Conservation (phyloP, 371 early-diverging fungal genomes). For the Scutellospora calospora region DNA sequence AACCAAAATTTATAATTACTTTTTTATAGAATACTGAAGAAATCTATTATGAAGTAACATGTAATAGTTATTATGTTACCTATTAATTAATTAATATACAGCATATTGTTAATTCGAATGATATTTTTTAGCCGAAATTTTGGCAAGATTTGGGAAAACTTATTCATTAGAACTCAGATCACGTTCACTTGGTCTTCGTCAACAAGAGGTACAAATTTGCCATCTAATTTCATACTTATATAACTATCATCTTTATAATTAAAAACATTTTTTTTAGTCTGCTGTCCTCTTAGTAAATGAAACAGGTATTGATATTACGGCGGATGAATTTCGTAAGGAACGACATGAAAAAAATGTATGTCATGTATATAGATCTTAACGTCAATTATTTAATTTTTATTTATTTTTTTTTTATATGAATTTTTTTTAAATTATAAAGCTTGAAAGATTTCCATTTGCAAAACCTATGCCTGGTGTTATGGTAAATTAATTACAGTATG, state of each 20-base stretch:
- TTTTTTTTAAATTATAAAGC: slow-evolving; percentile 46
- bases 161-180: slow-evolving; percentile 85
- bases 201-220: slow-evolving; percentile 60
- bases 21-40: slow-evolving; percentile 80
- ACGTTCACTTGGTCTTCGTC: slow-evolving; percentile 82
- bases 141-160: slow-evolving; percentile 70
- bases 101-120: not conserved
- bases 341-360: slow-evolving; percentile 60
- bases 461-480: slow-evolving; percentile 77
- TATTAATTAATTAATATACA: not conserved
- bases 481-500: slow-evolving; percentile 46
- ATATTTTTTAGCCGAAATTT: slow-evolving; percentile 60
- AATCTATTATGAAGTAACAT: slow-evolving; percentile 87
- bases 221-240: not conserved
- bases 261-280: slow-evolving; percentile 55
- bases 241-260: not conserved
- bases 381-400: not conserved
- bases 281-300: slow-evolving; percentile 74
- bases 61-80: slow-evolving; percentile 32
- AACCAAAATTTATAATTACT: slow-evolving; percentile 38
- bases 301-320: slow-evolving; percentile 74
- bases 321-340: slow-evolving; percentile 79
- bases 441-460: slow-evolving; percentile 68
- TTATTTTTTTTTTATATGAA: not conserved
- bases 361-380: not conserved